A percentile compares a stretch with the other conserved stretches of the same genome.
These are phyloP conservation scores for Isochrysis galbana DNA, from an alignment of 78 protist species.

Conservation along the genomic window DNA sequence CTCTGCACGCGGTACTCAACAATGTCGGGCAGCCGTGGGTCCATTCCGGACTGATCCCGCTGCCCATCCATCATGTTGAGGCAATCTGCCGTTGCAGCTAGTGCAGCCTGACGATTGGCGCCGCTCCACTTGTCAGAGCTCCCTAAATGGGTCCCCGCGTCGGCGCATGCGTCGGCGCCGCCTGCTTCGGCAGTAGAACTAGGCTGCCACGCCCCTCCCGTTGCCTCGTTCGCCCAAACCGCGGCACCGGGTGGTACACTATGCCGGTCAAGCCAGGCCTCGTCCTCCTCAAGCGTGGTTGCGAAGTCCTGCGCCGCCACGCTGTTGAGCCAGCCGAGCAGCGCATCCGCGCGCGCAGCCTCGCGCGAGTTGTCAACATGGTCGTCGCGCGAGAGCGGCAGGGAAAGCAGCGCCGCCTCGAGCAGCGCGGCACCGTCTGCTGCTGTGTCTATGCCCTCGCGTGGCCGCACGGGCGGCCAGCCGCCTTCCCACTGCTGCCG, in stretches of 20 bases:
- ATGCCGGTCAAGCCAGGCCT: background rate
- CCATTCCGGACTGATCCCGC: background rate
- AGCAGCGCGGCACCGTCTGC: background rate
- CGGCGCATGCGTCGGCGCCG: too few relatives aligned
- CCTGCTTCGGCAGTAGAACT: too few relatives aligned
- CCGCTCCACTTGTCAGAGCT: too few relatives aligned
- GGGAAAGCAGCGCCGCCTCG: slow-evolving; percentile 14
- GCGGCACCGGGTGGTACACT: too few relatives aligned
- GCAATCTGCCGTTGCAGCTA: too few relatives aligned
- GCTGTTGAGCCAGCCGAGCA: background rate
- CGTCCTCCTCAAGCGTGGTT: background rate
- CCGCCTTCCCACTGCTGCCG: too few relatives aligned
- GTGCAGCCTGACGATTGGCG: too few relatives aligned
- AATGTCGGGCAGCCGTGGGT: background rate
- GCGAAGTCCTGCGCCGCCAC: background rate
- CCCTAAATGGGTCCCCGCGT: too few relatives aligned
- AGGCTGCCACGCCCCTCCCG: too few relatives aligned
- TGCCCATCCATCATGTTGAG: background rate
- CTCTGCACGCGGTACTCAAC: background rate
- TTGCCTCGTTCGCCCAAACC: too few relatives aligned
- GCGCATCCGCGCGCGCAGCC: background rate
- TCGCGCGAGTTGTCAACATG: background rate
- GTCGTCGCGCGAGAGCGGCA: background rate
- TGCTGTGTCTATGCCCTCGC: too few relatives aligned
- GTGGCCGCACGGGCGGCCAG: too few relatives aligned